Conservation (phyloP, 257 asterid species). For the Jacaranda copaia region DNA sequence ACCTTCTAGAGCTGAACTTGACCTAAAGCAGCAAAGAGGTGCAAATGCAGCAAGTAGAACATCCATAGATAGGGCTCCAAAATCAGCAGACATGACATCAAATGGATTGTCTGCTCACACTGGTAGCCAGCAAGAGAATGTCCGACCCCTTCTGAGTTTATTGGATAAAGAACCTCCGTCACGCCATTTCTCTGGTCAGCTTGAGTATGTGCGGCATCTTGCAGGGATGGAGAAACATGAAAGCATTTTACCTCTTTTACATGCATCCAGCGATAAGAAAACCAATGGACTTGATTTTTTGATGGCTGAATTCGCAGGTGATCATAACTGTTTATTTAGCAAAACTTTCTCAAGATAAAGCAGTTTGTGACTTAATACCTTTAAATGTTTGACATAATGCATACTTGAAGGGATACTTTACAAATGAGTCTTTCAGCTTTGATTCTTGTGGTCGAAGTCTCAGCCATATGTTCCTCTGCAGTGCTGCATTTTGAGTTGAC, state of each 20-base stretch:
- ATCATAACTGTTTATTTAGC: slow-evolving; percentile 33
- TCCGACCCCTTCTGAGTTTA: slow-evolving; percentile 88
- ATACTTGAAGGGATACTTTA: slow-evolving; percentile 16
- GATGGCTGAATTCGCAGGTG: slow-evolving; percentile 99
- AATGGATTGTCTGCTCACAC: slow-evolving; percentile 67
- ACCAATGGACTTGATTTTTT: slow-evolving; percentile 87
- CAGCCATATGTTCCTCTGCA: slow-evolving; percentile 6
- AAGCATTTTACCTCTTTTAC: slow-evolving; percentile 55
- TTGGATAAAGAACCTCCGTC: slow-evolving; percentile 99
- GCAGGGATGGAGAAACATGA: slow-evolving; percentile 90
- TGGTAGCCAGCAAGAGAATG: slow-evolving; percentile 75
- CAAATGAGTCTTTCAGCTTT: slow-evolving; percentile 4
- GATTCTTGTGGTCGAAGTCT: slow-evolving; percentile 29
- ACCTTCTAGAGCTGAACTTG: slow-evolving; percentile 63
- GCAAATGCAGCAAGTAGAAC: slow-evolving; percentile 58
- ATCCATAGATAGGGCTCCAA: slow-evolving; percentile 74
- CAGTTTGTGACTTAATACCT: slow-evolving; percentile 4
- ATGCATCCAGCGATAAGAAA: slow-evolving; percentile 60
- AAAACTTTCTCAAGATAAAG: slow-evolving; percentile 18
- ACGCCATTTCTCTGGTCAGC: slow-evolving; percentile 96
- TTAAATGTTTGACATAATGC: slow-evolving; percentile 21
- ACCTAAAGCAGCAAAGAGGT: slow-evolving; percentile 70
- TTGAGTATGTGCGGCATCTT: slow-evolving; percentile 91
- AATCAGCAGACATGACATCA: slow-evolving; percentile 55
- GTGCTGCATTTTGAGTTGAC: slow-evolving; percentile 27